phyloP scores from a whole-genome alignment of 768 basidiomycete species.

The Russula lepida region DNA sequence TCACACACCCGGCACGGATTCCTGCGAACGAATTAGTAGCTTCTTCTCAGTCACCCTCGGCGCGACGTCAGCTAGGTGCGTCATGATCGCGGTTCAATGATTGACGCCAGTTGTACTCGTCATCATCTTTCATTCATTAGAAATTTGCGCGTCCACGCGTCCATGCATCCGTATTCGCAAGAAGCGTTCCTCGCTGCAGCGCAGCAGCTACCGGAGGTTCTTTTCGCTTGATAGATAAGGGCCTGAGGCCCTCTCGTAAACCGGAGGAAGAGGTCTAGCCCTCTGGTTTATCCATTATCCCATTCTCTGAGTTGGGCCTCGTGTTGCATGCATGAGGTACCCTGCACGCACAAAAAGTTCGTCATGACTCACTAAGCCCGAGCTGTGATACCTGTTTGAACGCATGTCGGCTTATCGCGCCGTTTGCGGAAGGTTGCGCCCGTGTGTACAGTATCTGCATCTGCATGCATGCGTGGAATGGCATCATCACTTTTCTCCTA shows the following conservation, averaged over 20 bases:
- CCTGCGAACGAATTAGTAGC: not conserved
- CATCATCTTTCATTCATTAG: not conserved
- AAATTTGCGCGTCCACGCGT: not conserved
- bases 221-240: constrained; percentile 1
- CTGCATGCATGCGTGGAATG: not conserved
- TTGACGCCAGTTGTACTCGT: not conserved
- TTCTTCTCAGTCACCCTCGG: not conserved
- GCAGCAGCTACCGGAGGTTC: not conserved
- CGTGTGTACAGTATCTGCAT: too few relatives aligned
- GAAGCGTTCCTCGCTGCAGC: not conserved
- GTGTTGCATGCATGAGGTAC: constrained; percentile 8
- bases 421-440: constrained; percentile 8
- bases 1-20: not conserved
- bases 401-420: not conserved
- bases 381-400: not conserved
- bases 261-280: not conserved
- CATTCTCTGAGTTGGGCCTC: not conserved
- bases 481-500: not conserved
- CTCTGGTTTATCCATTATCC: not conserved
- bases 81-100: not conserved
- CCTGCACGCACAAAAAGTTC: not conserved
- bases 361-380: not conserved
- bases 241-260: constrained; percentile 3
- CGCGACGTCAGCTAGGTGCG: not conserved
- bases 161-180: not conserved